Evolutionary conservation across 2,329 filamentous ascomycete species (phyloP).

Genomic region (Aspergillus sp.): DNA sequence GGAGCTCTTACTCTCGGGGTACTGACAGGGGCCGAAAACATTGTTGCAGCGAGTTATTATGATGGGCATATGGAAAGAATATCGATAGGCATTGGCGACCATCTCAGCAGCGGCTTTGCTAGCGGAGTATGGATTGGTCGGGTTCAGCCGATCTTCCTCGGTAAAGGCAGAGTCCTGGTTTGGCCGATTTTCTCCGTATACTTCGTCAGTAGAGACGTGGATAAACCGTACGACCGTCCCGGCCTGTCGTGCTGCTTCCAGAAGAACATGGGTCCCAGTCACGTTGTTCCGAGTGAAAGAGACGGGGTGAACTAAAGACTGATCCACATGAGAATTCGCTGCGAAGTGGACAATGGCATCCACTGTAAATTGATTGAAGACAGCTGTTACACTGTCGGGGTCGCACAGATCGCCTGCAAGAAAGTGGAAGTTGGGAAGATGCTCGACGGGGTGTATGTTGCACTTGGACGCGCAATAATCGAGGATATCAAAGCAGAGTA

Average conservation of each 20-base stretch:
- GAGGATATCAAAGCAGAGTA: slow-evolving; percentile 81
- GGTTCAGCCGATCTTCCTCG: slow-evolving; percentile 74
- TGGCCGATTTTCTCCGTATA: slow-evolving; percentile 71
- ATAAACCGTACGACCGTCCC: slow-evolving; percentile 69
- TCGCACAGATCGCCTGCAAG: slow-evolving; percentile 78
- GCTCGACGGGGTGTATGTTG: slow-evolving; percentile 73
- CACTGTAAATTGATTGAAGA: slow-evolving; percentile 70
- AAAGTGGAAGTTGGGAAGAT: slow-evolving; percentile 69
- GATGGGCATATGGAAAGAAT: slow-evolving; percentile 77
- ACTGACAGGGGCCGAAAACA: slow-evolving; percentile 82
- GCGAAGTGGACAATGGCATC: slow-evolving; percentile 84
- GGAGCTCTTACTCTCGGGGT: slow-evolving; percentile 69
- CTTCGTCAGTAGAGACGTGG: slow-evolving; percentile 82
- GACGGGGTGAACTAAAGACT: slow-evolving; percentile 81
- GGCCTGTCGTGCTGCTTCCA: slow-evolving; percentile 74
- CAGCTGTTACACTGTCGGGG: slow-evolving; percentile 68
- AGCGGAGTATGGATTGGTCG: slow-evolving; percentile 82
- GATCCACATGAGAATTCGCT: slow-evolving; percentile 80
- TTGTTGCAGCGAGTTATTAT: slow-evolving; percentile 84
- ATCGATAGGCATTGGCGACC: slow-evolving; percentile 80
- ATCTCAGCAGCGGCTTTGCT: slow-evolving; percentile 82
- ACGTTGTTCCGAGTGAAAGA: slow-evolving; percentile 81
- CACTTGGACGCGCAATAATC: slow-evolving; percentile 73
- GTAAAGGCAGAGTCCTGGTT: slow-evolving; percentile 31
- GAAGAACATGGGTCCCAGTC: slow-evolving; percentile 77